These are phyloP conservation scores for Linnemannia zychae DNA, from an alignment of 192 early-diverging fungal genomes.

Conservation along the genomic window DNA sequence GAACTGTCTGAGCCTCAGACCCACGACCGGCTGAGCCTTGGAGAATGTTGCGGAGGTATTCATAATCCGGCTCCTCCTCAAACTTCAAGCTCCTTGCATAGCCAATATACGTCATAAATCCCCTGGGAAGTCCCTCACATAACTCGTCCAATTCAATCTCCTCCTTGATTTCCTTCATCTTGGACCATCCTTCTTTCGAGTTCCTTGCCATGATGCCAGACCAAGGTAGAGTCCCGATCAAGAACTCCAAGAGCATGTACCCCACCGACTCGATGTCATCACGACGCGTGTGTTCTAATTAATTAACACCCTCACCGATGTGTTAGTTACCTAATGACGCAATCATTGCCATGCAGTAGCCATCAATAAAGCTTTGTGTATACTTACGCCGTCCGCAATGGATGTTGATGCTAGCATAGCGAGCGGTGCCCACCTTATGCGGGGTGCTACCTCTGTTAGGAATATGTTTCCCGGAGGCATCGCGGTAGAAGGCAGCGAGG, in stretches of 20 bases:
- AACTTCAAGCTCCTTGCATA: conserved; percentile 82
- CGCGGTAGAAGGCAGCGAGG: conserved; percentile 60
- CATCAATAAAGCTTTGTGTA: background rate
- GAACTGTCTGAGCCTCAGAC: conserved; percentile 43
- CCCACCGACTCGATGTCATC: conserved; percentile 90
- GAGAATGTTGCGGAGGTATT: conserved; percentile 67
- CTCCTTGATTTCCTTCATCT: conserved; percentile 89
- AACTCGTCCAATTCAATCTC: conserved; percentile 79
- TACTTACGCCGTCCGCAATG: conserved; percentile 81
- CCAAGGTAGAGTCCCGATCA: conserved; percentile 85
- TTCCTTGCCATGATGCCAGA: conserved; percentile 86
- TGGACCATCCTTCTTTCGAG: conserved; percentile 88
- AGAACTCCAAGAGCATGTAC: conserved; percentile 86
- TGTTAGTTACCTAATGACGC: background rate
- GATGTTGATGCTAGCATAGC: conserved; percentile 88
- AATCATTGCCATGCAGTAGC: background rate
- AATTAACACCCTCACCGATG: background rate
- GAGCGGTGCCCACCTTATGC: conserved; percentile 81
- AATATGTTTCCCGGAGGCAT: conserved; percentile 60
- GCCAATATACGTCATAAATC: conserved; percentile 77
- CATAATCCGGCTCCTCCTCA: conserved; percentile 86
- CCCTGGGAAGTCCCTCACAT: conserved; percentile 81
- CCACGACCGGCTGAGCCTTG: conserved; percentile 42
- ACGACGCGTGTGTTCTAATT: conserved; percentile 80
- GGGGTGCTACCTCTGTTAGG: conserved; percentile 55